Evolutionary conservation across 2,329 filamentous ascomycete species (phyloP), one percentile per base, ranked within the genome.

Genomic region (Trichoderma sp.): DNA sequence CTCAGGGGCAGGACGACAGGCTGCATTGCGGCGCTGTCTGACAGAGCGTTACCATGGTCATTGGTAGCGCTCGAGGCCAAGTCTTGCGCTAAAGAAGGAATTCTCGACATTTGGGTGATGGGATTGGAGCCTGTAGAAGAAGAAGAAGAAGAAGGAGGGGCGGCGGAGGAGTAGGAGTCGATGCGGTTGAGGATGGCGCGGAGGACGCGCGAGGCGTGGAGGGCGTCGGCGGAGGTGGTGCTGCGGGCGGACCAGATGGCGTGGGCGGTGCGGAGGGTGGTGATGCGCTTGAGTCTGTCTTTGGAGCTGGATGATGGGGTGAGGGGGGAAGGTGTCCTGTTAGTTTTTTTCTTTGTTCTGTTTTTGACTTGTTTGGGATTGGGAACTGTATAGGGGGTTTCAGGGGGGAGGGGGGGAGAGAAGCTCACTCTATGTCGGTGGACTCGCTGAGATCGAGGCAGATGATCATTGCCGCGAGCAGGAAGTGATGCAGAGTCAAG

Each of bases 381-480:
- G 5, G 34, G 3, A 14, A 5, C 12, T 1, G 14, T 39, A 4
- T 12, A 39, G 34, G 12, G 34, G 34, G 30, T 3, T 65, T 52
- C 5, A n/a, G n/a, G 24, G 54, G 39, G 39, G 28, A 2, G 19
- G 54, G 15, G 39, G 5, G 4, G 10, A 4, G 12, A 10, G 30
- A 12, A 12, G 15, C 48, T 62, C 73, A 80, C 80, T 71, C 76
- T 67, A 74, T 76, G 21, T 77, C 73, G 30, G 70, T 68, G 19
- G 76, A 77, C 67, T 81, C 79, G 26, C 75, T 76, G 14, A 83
- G 72, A 67, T 83, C 81, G 3, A 88, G 72, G 64, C 83, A 88
- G 6, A 88, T 70, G 47, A 88, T 81, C 83, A 87, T 88, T 14
- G 83, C 81, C 0, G 85, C 85, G 19, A 87, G 79, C 28, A 88